Evolutionary conservation across 805 yeast species (phyloP), one percentile per base, ranked within the genome.

Genomic region (Kazachstania martiniae): DNA sequence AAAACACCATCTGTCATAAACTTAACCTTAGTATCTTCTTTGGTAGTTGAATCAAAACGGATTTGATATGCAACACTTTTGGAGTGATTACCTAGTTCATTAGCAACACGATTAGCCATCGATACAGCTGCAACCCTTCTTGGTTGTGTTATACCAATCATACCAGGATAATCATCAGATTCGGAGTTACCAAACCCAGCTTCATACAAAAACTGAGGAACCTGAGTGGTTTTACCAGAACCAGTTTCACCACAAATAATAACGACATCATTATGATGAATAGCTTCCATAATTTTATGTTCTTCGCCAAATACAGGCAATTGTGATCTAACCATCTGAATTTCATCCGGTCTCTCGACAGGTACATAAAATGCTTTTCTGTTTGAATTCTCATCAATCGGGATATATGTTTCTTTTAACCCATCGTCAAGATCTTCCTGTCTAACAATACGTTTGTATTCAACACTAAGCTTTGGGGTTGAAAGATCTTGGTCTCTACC

Each of bases 201-300:
- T 58, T 91, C 99, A 50, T 76, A 85, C 28, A 91, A 59, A 49
- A 91, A 91, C 53, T 91, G 99, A 0, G 99, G 98, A 4, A 91
- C 87, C 59, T 91, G 99, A 0, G 99, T 91, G 1, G 98, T 91
- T 56, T 91, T 91, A 59, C 98, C 98, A 3, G 96, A 86, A 46
- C 98, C 98, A 1, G 98, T 91, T 47, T 87, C 97, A 66, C 98
- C 98, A 62, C 96, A 89, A 17, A 91, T 68, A 10, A 91, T 78
- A 0, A 87, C 75, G 38, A 89, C 80, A 47, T 87, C 95, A 49
- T 89, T 82, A 48, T 89, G 93, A 51, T 82, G 83, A 31, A 91
- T 72, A 1, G 95, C 94, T 53, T 91, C 99, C 96, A 91, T 85
- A 31, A 91, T 82, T 34, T 75, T 65, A 53, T 84, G 94, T 49